These are phyloP conservation scores for Leishmania turanica DNA, from an alignment of 208 protist genomes.

Conservation along the genomic window DNA sequence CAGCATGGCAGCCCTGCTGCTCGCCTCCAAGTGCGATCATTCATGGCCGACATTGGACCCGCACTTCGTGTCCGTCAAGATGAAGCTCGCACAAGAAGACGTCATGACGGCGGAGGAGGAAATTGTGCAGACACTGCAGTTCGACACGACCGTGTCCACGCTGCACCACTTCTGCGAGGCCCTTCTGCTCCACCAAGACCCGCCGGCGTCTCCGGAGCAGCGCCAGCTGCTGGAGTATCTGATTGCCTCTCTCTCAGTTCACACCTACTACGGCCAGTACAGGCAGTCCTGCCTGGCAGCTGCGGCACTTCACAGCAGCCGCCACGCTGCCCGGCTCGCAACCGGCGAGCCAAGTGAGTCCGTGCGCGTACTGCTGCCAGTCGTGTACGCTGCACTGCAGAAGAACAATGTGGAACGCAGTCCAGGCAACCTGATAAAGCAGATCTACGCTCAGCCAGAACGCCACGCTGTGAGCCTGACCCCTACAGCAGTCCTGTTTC, in stretches of 20 bases:
- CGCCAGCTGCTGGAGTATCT: slow-evolving; percentile 55
- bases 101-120: slow-evolving; percentile 54
- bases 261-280: slow-evolving; percentile 65
- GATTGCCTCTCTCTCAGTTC: slow-evolving; percentile 53
- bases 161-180: slow-evolving; percentile 50
- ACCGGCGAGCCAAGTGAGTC: slow-evolving; percentile 42
- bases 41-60: slow-evolving; percentile 95
- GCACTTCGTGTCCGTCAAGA: slow-evolving; percentile 67
- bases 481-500: slow-evolving; percentile 27
- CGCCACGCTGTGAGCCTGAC: slow-evolving; percentile 50
- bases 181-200: slow-evolving; percentile 70
- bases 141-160: slow-evolving; percentile 50
- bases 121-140: slow-evolving; percentile 48
- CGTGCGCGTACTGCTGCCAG: slow-evolving; percentile 45
- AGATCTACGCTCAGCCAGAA: slow-evolving; percentile 42
- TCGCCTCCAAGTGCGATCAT: slow-evolving; percentile 99
- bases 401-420: slow-evolving; percentile 27
- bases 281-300: slow-evolving; percentile 56
- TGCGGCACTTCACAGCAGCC: slow-evolving; percentile 66
- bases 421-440: slow-evolving; percentile 38
- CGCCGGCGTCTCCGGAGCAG: slow-evolving; percentile 51
- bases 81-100: slow-evolving; percentile 84
- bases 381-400: slow-evolving; percentile 35
- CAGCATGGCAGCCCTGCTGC: slow-evolving; percentile 91
- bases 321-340: slow-evolving; percentile 35